These are phyloP conservation scores for Myxozyma melibiosi DNA, from an alignment of 805 yeast species.

Conservation along the genomic window DNA sequence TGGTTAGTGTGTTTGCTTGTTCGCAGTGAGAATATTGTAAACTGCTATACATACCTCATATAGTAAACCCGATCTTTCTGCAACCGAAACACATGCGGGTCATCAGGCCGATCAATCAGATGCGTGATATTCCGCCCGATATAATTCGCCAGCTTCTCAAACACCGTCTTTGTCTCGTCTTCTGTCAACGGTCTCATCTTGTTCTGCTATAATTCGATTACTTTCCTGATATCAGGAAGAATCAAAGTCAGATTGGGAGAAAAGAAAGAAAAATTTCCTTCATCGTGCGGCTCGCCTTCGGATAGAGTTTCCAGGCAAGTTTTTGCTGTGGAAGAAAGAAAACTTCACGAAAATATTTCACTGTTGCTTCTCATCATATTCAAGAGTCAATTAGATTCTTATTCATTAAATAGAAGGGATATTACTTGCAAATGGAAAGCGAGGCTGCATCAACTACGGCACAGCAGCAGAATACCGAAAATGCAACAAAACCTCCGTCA, in stretches of 20 bases:
- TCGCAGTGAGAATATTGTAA: not conserved
- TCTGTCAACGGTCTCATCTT: constrained; percentile 93
- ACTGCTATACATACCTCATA: constrained; percentile 48
- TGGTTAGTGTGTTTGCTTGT: not conserved
- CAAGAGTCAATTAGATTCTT: no score
- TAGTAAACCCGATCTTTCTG: constrained; percentile 97
- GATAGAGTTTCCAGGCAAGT: no score
- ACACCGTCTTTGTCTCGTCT: constrained; percentile 93
- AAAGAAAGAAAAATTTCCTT: not conserved
- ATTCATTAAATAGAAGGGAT: no score
- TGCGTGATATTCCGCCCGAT: constrained; percentile 94
- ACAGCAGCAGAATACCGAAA: no score
- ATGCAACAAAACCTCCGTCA: no score
- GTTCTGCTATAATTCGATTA: not conserved
- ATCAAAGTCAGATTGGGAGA: not conserved
- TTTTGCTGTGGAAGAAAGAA: no score
- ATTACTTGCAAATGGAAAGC: no score
- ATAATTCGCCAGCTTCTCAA: constrained; percentile 93
- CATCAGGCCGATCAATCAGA: constrained; percentile 76
- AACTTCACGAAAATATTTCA: no score
- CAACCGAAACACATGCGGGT: constrained; percentile 91
- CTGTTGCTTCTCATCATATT: no score
- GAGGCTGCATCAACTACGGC: no score
- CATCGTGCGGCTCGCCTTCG: not conserved
- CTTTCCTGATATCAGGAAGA: not conserved